phyloP scores from a whole-genome alignment of 768 basidiomycete species.

The Trametes gibbosa region DNA sequence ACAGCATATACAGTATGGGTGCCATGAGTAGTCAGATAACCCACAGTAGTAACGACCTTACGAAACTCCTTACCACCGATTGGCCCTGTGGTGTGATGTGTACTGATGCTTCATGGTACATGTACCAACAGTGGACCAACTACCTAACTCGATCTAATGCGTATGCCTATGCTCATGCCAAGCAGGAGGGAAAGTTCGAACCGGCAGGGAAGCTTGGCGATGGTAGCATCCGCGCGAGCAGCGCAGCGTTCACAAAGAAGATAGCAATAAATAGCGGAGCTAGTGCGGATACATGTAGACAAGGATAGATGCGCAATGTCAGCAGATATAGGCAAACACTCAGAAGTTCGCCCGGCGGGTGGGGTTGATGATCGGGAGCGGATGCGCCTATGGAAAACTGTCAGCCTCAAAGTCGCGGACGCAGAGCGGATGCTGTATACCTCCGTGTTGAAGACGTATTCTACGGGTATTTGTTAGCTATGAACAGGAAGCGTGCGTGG shows the following conservation, averaged over 20 bases:
- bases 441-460: constrained; percentile 93
- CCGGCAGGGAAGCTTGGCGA: not conserved
- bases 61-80: not conserved
- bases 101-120: not conserved
- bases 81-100: not conserved
- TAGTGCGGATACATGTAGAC: constrained; percentile 3
- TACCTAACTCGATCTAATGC: not conserved
- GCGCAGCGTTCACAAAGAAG: not conserved
- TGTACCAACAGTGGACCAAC: not conserved
- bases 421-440: constrained; percentile 34
- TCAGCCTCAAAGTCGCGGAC: not conserved
- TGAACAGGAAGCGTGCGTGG: not conserved
- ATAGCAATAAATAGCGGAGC: constrained; percentile 7
- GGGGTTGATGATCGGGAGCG: constrained; percentile 67
- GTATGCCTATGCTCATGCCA: not conserved
- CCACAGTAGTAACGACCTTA: constrained; percentile 7
- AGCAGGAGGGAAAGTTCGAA: not conserved
- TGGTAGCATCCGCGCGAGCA: not conserved
- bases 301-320: not conserved
- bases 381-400: constrained; percentile 48
- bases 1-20: not conserved
- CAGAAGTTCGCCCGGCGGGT: constrained; percentile 46
- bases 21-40: constrained; percentile 2
- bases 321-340: constrained; percentile 1
- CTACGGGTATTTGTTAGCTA: constrained; percentile 35